Percentiles rank a stretch among this genome's conserved stretches.
phyloP scores from a whole-genome alignment of 352 stramenopile species.

The Phytophthora pseudosyringae region DNA sequence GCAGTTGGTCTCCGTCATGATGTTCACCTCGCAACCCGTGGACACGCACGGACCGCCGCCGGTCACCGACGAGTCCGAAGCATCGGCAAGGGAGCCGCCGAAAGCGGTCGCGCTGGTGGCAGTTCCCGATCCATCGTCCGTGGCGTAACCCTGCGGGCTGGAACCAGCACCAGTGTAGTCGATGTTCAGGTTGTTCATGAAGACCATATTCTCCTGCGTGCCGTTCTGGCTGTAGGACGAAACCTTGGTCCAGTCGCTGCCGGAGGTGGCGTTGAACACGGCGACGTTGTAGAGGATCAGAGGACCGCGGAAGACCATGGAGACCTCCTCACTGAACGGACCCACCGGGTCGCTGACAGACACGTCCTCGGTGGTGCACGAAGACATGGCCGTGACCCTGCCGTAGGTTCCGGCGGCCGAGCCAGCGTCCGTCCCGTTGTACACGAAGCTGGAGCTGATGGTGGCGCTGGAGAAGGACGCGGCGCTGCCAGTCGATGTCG shows the following conservation, averaged over 20 bases:
- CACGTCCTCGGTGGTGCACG: constrained; percentile 45
- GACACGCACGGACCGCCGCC: constrained; percentile 55
- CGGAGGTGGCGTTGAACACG: constrained; percentile 42
- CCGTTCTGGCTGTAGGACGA: constrained; percentile 47
- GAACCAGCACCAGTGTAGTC: constrained; percentile 53
- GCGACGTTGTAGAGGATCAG: constrained; percentile 71
- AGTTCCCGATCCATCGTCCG: constrained; percentile 37
- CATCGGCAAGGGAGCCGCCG: constrained; percentile 51
- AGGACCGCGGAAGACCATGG: constrained; percentile 62
- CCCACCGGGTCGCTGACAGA: constrained; percentile 48
- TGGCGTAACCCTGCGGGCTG: constrained; percentile 57
- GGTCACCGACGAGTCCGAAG: constrained; percentile 43
- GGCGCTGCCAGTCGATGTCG: constrained; percentile 21
- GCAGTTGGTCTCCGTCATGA: constrained; percentile 70
- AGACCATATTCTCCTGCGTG: constrained; percentile 56
- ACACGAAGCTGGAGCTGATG: constrained; percentile 58
- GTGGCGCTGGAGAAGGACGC: constrained; percentile 48
- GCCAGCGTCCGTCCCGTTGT: constrained; percentile 46
- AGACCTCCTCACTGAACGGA: constrained; percentile 59
- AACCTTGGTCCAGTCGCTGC: constrained; percentile 48
- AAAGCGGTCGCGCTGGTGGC: constrained; percentile 39
- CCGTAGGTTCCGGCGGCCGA: constrained; percentile 51
- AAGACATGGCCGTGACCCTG: constrained; percentile 44
- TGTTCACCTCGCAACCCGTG: constrained; percentile 78
- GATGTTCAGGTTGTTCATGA: constrained; percentile 73